A percentile compares a stretch with the other conserved stretches of the same genome.
phyloP scores from a whole-genome alignment of 2,329 filamentous ascomycete genomes.

The Elsinoe ampelina region DNA sequence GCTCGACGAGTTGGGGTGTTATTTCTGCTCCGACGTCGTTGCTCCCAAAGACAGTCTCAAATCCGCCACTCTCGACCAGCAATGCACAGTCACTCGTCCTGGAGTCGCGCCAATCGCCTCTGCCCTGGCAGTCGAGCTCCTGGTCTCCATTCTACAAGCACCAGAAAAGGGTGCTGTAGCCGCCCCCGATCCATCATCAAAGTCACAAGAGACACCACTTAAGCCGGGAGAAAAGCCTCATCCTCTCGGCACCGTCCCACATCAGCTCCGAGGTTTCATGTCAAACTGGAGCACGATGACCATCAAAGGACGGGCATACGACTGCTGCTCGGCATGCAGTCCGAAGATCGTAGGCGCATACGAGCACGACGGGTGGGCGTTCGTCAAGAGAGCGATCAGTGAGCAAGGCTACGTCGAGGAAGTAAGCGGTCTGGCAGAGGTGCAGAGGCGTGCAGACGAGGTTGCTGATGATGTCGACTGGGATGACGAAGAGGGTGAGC shows the following conservation, averaged over 20 bases:
- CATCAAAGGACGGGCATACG: constrained; percentile 65
- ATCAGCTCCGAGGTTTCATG: constrained; percentile 71
- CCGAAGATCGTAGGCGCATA: constrained; percentile 60
- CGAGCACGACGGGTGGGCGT: constrained; percentile 60
- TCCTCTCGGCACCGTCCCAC: constrained; percentile 64
- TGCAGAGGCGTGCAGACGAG: constrained; percentile 44
- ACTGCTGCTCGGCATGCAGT: constrained; percentile 74
- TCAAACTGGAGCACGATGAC: constrained; percentile 64
- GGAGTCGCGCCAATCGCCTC: constrained; percentile 90
- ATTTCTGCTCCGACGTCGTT: constrained; percentile 98
- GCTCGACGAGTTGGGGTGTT: constrained; percentile 68
- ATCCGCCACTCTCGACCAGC: constrained; percentile 91
- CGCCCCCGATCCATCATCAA: constrained; percentile 22
- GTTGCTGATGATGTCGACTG: constrained; percentile 41
- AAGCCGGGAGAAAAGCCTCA: constrained; percentile 18
- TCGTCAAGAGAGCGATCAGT: constrained; percentile 63
- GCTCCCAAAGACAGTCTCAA: constrained; percentile 88
- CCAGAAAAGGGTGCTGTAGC: constrained; percentile 33
- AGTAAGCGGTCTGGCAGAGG: constrained; percentile 62
- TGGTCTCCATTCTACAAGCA: constrained; percentile 77
- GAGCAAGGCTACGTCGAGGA: constrained; percentile 73
- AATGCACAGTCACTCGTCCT: constrained; percentile 92
- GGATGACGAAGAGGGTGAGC: constrained; percentile 41
- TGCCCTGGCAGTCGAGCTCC: constrained; percentile 77
- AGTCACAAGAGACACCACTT: constrained; percentile 18